Base-by-base conservation (phyloP, 805 yeast species). In the Pichia californica region DNA sequence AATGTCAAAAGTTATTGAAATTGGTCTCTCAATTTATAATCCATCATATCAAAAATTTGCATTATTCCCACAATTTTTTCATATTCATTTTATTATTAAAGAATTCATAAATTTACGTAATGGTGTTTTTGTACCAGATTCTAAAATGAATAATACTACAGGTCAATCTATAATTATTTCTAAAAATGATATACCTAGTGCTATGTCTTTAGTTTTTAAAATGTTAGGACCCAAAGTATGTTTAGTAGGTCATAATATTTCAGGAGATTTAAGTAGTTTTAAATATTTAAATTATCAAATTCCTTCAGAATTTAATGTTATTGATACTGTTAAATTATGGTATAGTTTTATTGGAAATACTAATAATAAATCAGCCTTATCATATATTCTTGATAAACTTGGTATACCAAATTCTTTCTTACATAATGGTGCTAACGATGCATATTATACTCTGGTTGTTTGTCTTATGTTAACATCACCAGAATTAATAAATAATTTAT, bases 371-470 rank as follows among this genome's bases (percentile, higher is more conserved):
- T 40, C 51, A 14, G 49, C 56, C 1, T 46, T 61, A 14, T 37
- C 50, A n/a, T 61, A 46, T 38, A 44, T 59, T 20, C 44, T 61
- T 26, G 57, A 59, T 19, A 57, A 53, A 35, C 45, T 61, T 11
- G 47, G 52, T 18, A 50, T 61, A 13, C 66, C 66, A 1, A 41
- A 53, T 48, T 51, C 61, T 2, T 61, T 47, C 32, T 44, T 59
- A 19, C 66, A 61, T 39, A 61, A 61, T 43, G 66, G 60, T 9
- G 64, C 49, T 27, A 61, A 61, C 37, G 66, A 61, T 36, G 54
- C 64, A 2, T 61, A 61, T 41, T 61, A 54, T 36, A 59, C 63
- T 3, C 42, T 61, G 23, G 35, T 59, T 8, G 54, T 49, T 6
- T 52, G 62, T 36, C 39, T 60, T 16, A 54, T 53, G 57, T 46